phyloP scores from a whole-genome alignment of 2,329 filamentous ascomycete species.

The Calonectria henricotiae region DNA sequence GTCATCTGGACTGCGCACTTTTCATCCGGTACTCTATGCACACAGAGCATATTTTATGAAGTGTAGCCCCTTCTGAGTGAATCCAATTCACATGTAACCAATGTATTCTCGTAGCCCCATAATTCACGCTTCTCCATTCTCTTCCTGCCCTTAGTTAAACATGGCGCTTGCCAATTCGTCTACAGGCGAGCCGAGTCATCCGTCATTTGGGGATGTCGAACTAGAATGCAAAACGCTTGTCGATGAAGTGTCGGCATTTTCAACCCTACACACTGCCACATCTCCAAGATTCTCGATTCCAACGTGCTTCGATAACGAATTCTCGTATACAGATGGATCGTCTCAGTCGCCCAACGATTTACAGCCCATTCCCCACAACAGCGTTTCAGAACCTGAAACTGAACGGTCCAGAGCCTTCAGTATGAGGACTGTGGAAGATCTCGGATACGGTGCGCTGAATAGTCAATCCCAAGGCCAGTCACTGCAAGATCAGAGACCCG shows the following conservation, averaged over 20 bases:
- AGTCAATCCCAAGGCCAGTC: neutral
- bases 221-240: neutral
- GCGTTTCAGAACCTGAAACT: neutral
- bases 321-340: neutral
- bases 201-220: neutral
- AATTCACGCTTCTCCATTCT: neutral
- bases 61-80: too few relatives aligned
- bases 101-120: neutral
- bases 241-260: neutral
- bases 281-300: neutral
- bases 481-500: neutral
- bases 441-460: neutral
- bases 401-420: neutral
- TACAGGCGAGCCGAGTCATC: neutral
- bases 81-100: too few relatives aligned
- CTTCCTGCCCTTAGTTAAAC: neutral
- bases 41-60: neutral
- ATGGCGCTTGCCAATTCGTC: neutral
- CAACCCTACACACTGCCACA: neutral
- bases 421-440: neutral
- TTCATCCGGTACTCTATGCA: neutral
- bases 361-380: neutral
- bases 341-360: neutral
- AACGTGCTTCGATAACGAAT: neutral
- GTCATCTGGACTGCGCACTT: neutral